phyloP scores from a whole-genome alignment of 768 basidiomycete genomes.

The Pisolithus tinctorius region DNA sequence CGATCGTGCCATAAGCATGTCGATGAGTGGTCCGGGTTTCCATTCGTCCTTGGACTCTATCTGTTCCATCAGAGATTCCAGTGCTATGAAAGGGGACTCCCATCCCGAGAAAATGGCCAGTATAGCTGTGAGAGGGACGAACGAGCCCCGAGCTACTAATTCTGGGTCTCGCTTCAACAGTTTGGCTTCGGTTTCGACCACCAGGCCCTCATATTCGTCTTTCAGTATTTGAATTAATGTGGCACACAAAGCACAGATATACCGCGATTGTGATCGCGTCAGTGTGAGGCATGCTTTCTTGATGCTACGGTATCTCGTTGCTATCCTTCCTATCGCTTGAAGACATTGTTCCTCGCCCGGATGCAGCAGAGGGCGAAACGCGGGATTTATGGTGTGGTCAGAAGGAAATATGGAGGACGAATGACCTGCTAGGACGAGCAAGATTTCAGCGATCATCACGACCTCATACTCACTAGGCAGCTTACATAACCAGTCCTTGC shows the following conservation, averaged over 20 bases:
- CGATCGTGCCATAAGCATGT: slow-evolving; percentile 65
- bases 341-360: slow-evolving; percentile 85
- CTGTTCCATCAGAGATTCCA: slow-evolving; percentile 57
- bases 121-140: slow-evolving; percentile 80
- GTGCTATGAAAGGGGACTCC: slow-evolving; percentile 78
- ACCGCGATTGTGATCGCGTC: slow-evolving; percentile 59
- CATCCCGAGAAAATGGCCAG: slow-evolving; percentile 81
- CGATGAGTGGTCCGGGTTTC: slow-evolving; percentile 74
- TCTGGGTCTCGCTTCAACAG: slow-evolving; percentile 67
- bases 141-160: slow-evolving; percentile 73
- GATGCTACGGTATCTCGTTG: slow-evolving; percentile 68
- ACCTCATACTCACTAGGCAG: background rate
- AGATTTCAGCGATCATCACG: slow-evolving; percentile 81
- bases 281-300: slow-evolving; percentile 47
- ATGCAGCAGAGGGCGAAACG: slow-evolving; percentile 69
- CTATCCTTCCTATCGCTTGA: slow-evolving; percentile 71
- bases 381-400: slow-evolving; percentile 52
- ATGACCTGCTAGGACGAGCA: slow-evolving; percentile 84
- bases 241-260: slow-evolving; percentile 72
- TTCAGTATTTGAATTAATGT: slow-evolving; percentile 67
- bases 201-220: slow-evolving; percentile 72
- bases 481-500: background rate
- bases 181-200: slow-evolving; percentile 76
- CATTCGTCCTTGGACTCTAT: slow-evolving; percentile 46
- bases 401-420: slow-evolving; percentile 73